Base-by-base conservation (phyloP, 2,329 filamentous ascomycete genomes). In the Chaetomiaceae sp. region DNA sequence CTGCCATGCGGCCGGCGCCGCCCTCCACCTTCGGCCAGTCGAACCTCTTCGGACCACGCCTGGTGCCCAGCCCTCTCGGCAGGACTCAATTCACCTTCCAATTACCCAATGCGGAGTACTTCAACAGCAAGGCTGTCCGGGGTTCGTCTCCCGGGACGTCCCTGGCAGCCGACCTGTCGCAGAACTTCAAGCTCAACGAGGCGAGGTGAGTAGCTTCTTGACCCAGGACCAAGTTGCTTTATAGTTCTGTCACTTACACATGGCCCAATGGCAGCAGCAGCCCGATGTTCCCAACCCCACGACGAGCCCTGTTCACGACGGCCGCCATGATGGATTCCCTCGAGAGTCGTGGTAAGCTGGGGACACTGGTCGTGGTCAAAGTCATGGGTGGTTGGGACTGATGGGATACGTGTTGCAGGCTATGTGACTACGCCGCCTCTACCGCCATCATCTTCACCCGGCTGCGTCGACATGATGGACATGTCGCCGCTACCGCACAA, bases 401-500 rank as follows among this genome's bases (percentile, higher is more conserved):
- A 56, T 51, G 63, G 47, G 40, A 38, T 12, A 27, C 39, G 31
- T 25, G 51, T 6, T 57, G 61, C 72, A 85, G 89, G 89, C 68
- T 82, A 81, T 65, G 82, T 89, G 64, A 95, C 87, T 33, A 96
- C 91, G 34, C 91, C 94, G 55, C 89, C 90, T 39, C 77, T 95
- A 48, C 85, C 84, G 20, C 55, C 73, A 3, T 88, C 89, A 1
- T 95, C 27, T 9, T 31, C 92, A 40, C 91, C 91, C 6, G 83
- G 82, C 51, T 80, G 80, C 33, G 80, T 82, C 56, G 91, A 96
- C 69, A 78, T 83, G 52, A 96, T 97, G 90, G 91, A 97, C 66
- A 85, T 96, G 70, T 96, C 92, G 40, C 92, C 94, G 36, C 74
- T 97, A 37, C 91, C 91, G 56, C 90, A 96, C 75, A 96, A 96